A percentile compares a stretch with the other conserved stretches of the same genome.
Conservation (phyloP, 495 filamentous ascomycete species). For the Lepraria neglecta region DNA sequence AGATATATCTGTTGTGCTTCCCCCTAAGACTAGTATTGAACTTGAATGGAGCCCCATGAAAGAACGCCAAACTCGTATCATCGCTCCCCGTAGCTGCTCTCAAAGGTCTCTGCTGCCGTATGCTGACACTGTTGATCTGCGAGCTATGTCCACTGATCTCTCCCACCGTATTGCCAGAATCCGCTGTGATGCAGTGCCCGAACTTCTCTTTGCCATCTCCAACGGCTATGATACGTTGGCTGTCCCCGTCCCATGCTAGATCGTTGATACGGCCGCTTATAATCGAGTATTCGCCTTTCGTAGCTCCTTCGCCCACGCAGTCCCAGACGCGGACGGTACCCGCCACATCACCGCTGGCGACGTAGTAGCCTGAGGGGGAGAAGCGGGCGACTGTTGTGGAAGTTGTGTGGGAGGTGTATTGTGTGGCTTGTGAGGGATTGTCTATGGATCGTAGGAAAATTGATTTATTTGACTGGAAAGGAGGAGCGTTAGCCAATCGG, state of each 20-base stretch:
- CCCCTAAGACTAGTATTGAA: slow-evolving; percentile 65
- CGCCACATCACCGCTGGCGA: slow-evolving; percentile 85
- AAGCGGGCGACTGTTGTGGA: slow-evolving; percentile 89
- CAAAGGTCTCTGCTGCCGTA: slow-evolving; percentile 81
- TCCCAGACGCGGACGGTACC: slow-evolving; percentile 90
- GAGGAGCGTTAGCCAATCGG: slow-evolving; percentile 19
- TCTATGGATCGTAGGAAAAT: slow-evolving; percentile 92
- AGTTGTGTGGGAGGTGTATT: slow-evolving; percentile 86
- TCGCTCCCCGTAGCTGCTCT: slow-evolving; percentile 87
- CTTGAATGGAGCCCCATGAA: slow-evolving; percentile 91
- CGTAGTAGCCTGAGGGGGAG: slow-evolving; percentile 87
- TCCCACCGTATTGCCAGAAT: slow-evolving; percentile 91
- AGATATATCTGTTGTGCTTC: slow-evolving; percentile 81
- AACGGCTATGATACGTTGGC: slow-evolving; percentile 90
- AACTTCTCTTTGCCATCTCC: slow-evolving; percentile 90
- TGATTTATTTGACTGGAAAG: slow-evolving; percentile 78
- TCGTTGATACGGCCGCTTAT: slow-evolving; percentile 94
- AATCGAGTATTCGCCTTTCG: slow-evolving; percentile 82
- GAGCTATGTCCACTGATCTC: slow-evolving; percentile 87
- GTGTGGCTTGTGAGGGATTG: slow-evolving; percentile 68
- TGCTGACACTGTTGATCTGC: slow-evolving; percentile 82
- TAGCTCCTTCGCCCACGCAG: slow-evolving; percentile 48
- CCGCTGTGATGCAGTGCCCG: slow-evolving; percentile 90
- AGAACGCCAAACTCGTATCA: slow-evolving; percentile 82
- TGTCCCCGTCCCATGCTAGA: slow-evolving; percentile 95